Evolutionary conservation across 345 rosid species (phyloP), one percentile per base, ranked within the genome.

Genomic region (Citrus sp.): DNA sequence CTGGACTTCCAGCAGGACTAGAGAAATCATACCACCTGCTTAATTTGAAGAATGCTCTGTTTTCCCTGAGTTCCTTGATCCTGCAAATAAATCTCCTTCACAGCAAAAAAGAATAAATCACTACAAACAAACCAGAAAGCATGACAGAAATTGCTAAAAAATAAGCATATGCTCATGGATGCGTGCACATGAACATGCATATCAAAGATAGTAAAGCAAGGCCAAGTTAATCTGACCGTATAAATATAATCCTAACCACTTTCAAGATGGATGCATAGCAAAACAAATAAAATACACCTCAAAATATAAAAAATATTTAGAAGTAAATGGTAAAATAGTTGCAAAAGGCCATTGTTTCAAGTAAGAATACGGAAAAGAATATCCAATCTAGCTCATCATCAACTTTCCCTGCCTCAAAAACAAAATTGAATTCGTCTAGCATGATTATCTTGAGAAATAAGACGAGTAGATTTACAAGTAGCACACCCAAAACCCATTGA

Each of bases 81-180:
- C 81, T 85, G 89, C 67, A 94, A 84, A 55, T 93, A 93, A 84
- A 94, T 97, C 87, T 94, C 97, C 81, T 94, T 93, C 71, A 94
- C 85, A 64, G 97, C 98, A 80, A 94, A 93, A 82, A 93, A 92
- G 86, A 82, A 88, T 76, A 97, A 97, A 87, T 80, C 86, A 37
- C 98, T 94, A 85, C 79, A 80, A 18, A 58, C 67, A 64, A 42
- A 18, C 32, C 46, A 32, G 22, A 51, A 49, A n/a, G 18, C 4
- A 66, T 63, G 16, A 62, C 40, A 75, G 18, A n/a, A 34, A 1
- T 9, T 16, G 18, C 49, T 6, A n/a, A 10, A 51, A 51, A 10
- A 46, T 1, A 18, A 6, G 21, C 2, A 14, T 60, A 30, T 55
- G 49, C 49, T 10, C 49, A 42, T 42, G 14, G 49, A 42, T 42